Percentiles rank a stretch among this genome's conserved stretches.
Evolutionary conservation across 2,329 filamentous ascomycete species (phyloP).

Genomic region (Trichoderma sp.): DNA sequence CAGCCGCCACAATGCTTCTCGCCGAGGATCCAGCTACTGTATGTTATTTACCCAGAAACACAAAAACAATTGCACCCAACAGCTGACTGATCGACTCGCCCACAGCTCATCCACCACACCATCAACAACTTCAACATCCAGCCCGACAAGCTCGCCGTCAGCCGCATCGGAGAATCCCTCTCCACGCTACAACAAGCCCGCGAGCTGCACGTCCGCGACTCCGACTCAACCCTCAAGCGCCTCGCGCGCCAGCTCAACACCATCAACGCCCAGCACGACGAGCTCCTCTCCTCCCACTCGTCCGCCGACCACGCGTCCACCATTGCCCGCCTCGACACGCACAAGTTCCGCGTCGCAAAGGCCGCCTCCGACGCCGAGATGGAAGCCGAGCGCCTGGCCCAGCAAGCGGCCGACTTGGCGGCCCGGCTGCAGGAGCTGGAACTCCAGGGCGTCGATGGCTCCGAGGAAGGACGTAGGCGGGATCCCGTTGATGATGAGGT

Average conservation of each 20-base stretch:
- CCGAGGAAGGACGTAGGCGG: conserved; percentile 27
- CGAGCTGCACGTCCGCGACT: conserved; percentile 69
- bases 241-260: conserved; percentile 74
- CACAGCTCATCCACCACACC: conserved; percentile 83
- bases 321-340: conserved; percentile 83
- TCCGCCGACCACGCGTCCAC: conserved; percentile 75
- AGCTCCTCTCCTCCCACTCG: conserved; percentile 72
- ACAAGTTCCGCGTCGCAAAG: conserved; percentile 95
- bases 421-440: conserved; percentile 79
- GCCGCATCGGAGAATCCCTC: conserved; percentile 80
- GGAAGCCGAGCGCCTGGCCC: conserved; percentile 86
- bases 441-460: conserved; percentile 78
- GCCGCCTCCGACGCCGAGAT: conserved; percentile 84
- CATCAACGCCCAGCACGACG: conserved; percentile 71
- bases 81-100: not conserved
- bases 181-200: conserved; percentile 81
- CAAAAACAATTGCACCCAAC: not conserved
- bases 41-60: conserved; percentile 33
- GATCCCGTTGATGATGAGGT: conserved; percentile 62
- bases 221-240: conserved; percentile 64
- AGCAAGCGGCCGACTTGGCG: conserved; percentile 71
- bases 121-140: conserved; percentile 93
- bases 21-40: conserved; percentile 89
- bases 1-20: conserved; percentile 71
- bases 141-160: conserved; percentile 79